A percentile compares a stretch with the other conserved stretches of the same genome.
phyloP scores from a whole-genome alignment of 306 rosid species.

The Quercus bicolor region DNA sequence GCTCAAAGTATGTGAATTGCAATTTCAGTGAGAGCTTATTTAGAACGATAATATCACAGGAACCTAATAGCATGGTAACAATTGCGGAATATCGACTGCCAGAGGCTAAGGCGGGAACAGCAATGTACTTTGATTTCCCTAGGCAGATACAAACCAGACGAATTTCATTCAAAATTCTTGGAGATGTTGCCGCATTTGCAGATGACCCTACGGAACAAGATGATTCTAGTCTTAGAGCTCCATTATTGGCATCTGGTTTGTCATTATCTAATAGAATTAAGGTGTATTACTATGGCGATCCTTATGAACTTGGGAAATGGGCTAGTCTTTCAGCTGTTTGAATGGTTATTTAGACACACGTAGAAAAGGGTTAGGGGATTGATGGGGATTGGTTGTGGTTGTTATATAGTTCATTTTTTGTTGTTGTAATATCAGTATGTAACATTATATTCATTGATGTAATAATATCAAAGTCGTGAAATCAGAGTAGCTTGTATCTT shows the following conservation, averaged over 20 bases:
- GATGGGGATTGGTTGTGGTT: slow-evolving; percentile 23
- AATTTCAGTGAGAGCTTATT: slow-evolving; percentile 4
- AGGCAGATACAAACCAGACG: slow-evolving; percentile 60
- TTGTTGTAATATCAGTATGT: slow-evolving; percentile 38
- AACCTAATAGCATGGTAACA: slow-evolving; percentile 51
- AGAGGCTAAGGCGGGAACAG: slow-evolving; percentile 81
- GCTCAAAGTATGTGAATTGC: not conserved
- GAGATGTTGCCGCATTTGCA: slow-evolving; percentile 77
- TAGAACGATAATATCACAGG: slow-evolving; percentile 40
- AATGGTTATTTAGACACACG: not conserved
- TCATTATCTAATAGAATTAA: slow-evolving; percentile 79
- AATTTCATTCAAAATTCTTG: slow-evolving; percentile 72
- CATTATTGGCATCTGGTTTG: slow-evolving; percentile 62
- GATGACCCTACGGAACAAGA: slow-evolving; percentile 88
- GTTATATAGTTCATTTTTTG: slow-evolving; percentile 20
- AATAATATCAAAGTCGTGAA: slow-evolving; percentile 22
- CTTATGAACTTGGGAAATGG: slow-evolving; percentile 93
- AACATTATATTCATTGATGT: slow-evolving; percentile 43
- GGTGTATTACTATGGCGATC: slow-evolving; percentile 75
- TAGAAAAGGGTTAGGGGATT: slow-evolving; percentile 9
- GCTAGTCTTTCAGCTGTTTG: slow-evolving; percentile 86
- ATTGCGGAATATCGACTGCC: slow-evolving; percentile 89
- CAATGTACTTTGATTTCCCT: slow-evolving; percentile 91
- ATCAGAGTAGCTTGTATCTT: slow-evolving; percentile 2
- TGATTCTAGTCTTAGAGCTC: slow-evolving; percentile 45